phyloP scores from a whole-genome alignment of 306 rosid genomes.

The Purshia tridentata region DNA sequence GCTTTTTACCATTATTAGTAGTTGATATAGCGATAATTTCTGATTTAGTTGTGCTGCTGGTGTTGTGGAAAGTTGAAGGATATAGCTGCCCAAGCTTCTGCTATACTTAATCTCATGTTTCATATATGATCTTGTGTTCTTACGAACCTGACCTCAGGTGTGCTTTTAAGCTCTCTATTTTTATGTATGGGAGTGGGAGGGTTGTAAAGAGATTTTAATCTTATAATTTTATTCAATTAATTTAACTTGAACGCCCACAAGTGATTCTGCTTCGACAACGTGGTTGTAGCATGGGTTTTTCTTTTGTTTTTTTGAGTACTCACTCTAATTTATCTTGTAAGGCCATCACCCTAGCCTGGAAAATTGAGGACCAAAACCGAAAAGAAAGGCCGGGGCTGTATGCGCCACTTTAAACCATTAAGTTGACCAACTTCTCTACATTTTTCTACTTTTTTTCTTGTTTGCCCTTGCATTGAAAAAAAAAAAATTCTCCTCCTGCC shows the following conservation, averaged over 20 bases:
- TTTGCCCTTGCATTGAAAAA: too few relatives aligned
- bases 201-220: neutral
- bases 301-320: too few relatives aligned
- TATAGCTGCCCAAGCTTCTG: conserved; percentile 2
- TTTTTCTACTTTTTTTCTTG: too few relatives aligned
- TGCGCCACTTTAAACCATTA: too few relatives aligned
- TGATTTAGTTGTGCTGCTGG: conserved; percentile 5
- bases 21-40: conserved; percentile 7
- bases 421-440: too few relatives aligned
- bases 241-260: neutral
- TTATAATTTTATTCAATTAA: conserved; percentile 5
- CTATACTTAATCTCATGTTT: conserved; percentile 7
- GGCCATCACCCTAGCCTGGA: too few relatives aligned
- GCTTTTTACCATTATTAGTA: neutral
- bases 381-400: too few relatives aligned
- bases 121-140: neutral
- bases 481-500: too few relatives aligned
- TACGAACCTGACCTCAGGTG: conserved; percentile 1
- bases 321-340: too few relatives aligned
- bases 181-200: conserved; percentile 1
- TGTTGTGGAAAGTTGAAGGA: neutral
- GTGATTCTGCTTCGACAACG: too few relatives aligned
- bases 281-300: too few relatives aligned
- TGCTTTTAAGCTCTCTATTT: neutral
- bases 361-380: too few relatives aligned